Base-by-base conservation (phyloP, 2,329 filamentous ascomycete species). In the Hymenoscyphus occultus region DNA sequence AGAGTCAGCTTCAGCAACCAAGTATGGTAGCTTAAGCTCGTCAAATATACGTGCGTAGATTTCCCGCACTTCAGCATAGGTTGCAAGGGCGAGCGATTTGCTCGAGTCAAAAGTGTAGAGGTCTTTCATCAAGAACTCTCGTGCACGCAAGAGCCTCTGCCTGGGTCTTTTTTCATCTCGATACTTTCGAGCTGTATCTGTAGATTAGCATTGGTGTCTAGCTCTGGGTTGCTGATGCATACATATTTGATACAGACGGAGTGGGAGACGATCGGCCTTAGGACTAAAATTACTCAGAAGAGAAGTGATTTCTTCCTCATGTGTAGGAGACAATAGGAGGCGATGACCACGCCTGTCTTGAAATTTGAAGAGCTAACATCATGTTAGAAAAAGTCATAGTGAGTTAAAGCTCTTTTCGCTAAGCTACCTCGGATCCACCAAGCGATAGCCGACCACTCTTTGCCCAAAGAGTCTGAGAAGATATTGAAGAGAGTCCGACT, bases 41-140 rank as follows among this genome's bases (percentile, higher is more conserved):
- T 90, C 80, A 72, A 99, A 96, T 60, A 99, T 84, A 19, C 83
- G 83, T 13, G 81, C 82, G 75, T 99, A 99, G 1, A 90, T 90
- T 45, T 77, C 76, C 60, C 90, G 86, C 2, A 97, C 92, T 54
- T 87, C 79, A 6, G 86, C 78, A 71, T 99, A 99, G 0, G 94
- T 97, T 60, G 84, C 78, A n/a, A 93, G 80, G 1, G 94, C 94
- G n/a, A 85, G 80, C 32, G 84, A 78, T 0, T 82, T 76, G 3
- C 83, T 89, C 42, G 83, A 79, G 74, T 99, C 95, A 74, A 99
- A 99, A 0, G 93, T 97, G 76, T 99, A 99, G 0, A 99, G 84
- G 76, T 99, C 95, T 77, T 99, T 99, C 95, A 99, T 99, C 71
- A 92, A 79, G 73, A 99, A 99, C 74, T 99, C 95, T 67, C 93